Evolutionary conservation across 495 filamentous ascomycete genomes (phyloP).

Genomic region (Melanomma pulvis-pyrius): DNA sequence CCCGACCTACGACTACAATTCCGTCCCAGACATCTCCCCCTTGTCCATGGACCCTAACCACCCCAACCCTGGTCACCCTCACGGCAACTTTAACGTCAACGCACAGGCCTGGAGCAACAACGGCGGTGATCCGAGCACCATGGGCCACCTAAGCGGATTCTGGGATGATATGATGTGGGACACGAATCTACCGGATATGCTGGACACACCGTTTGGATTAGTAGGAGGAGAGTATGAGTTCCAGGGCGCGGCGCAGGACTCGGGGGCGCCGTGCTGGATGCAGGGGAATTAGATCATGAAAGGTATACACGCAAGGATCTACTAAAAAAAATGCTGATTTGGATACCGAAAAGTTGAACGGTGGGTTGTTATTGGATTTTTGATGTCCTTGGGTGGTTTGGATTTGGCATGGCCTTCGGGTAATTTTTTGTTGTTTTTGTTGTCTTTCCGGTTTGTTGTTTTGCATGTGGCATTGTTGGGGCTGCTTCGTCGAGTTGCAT

Average conservation of each 20-base stretch:
- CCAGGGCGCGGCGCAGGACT: slow-evolving; percentile 30
- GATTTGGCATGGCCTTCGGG: not conserved
- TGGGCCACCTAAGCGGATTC: slow-evolving; percentile 36
- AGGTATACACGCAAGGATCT: too few species aligned
- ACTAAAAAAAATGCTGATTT: too few species aligned
- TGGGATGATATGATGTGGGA: slow-evolving; percentile 49
- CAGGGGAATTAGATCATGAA: slow-evolving; percentile 30
- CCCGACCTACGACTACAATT: slow-evolving; percentile 21
- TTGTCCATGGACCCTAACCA: slow-evolving; percentile 20
- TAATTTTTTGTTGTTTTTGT: not conserved
- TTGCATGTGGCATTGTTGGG: not conserved
- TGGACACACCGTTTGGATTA: slow-evolving; percentile 36
- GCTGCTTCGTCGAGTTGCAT: not conserved
- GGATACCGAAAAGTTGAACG: not conserved
- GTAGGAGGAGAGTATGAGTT: slow-evolving; percentile 29
- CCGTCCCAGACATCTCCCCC: slow-evolving; percentile 21
- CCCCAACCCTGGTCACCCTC: not conserved
- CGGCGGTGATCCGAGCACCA: slow-evolving; percentile 13
- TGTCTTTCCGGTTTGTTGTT: not conserved
- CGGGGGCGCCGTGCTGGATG: slow-evolving; percentile 36
- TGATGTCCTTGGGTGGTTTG: not conserved
- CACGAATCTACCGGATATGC: slow-evolving; percentile 37
- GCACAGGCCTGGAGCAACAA: slow-evolving; percentile 12
- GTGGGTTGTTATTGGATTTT: not conserved
- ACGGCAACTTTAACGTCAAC: not conserved